These are phyloP conservation scores for Alternaria ventricosa DNA, from an alignment of 2,329 filamentous ascomycete genomes.

Conservation along the genomic window DNA sequence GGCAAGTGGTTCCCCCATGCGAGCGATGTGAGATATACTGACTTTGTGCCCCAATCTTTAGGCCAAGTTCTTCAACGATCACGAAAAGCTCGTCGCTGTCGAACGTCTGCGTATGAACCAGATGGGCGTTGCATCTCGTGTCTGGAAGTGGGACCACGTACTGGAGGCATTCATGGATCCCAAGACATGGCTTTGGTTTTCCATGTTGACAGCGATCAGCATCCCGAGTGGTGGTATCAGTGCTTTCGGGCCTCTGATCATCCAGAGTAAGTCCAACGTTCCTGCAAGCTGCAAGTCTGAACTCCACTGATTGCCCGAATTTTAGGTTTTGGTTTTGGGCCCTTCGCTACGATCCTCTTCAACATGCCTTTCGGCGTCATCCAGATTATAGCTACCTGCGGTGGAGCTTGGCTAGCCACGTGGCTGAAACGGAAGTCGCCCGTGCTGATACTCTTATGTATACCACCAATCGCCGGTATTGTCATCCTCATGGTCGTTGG, in stretches of 20 bases:
- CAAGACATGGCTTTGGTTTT: slow-evolving; percentile 67
- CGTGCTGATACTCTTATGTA: slow-evolving; percentile 60
- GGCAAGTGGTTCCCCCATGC: not conserved
- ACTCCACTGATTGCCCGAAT: not conserved
- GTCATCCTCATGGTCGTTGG: slow-evolving; percentile 61
- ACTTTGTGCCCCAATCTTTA: not conserved
- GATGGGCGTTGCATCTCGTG: slow-evolving; percentile 50
- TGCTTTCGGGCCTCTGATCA: slow-evolving; percentile 65
- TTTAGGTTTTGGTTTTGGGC: slow-evolving; percentile 60
- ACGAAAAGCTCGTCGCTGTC: slow-evolving; percentile 65
- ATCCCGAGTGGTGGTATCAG: slow-evolving; percentile 65
- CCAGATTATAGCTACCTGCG: slow-evolving; percentile 66
- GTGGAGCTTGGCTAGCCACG: slow-evolving; percentile 63
- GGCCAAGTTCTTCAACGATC: slow-evolving; percentile 62
- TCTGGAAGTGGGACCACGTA: slow-evolving; percentile 62
- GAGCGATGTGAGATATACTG: not conserved
- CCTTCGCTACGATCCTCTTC: slow-evolving; percentile 64
- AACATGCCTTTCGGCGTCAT: slow-evolving; percentile 68
- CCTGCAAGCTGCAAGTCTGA: not conserved
- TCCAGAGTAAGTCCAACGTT: slow-evolving; percentile 49
- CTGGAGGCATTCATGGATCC: slow-evolving; percentile 61
- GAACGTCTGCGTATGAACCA: slow-evolving; percentile 58
- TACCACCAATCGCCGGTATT: slow-evolving; percentile 64
- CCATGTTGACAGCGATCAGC: slow-evolving; percentile 45
- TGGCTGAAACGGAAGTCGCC: slow-evolving; percentile 63